These are phyloP conservation scores for Oryza punctata DNA, from an alignment of 176 grass and related monocot genomes.

Conservation along the genomic window DNA sequence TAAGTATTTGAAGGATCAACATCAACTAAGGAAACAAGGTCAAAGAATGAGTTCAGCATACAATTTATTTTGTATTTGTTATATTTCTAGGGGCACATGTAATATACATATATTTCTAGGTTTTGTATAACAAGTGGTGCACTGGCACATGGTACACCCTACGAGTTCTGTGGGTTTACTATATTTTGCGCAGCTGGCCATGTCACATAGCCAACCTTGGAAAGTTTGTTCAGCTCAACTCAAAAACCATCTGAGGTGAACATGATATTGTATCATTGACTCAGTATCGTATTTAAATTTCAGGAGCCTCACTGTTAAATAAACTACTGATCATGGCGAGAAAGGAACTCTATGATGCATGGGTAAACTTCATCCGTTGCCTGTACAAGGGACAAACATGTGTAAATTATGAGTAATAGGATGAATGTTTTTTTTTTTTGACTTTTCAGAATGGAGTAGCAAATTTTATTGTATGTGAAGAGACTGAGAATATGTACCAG, in stretches of 20 bases:
- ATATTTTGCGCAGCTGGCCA: background rate
- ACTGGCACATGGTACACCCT: background rate
- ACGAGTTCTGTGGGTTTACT: background rate
- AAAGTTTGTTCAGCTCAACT: slow-evolving; percentile 34
- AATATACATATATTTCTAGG: background rate
- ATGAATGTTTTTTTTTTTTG: no score
- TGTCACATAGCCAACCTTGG: background rate
- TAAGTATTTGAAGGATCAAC: background rate
- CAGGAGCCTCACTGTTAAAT: slow-evolving; percentile 7
- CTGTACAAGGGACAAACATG: slow-evolving; percentile 42
- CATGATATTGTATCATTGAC: background rate
- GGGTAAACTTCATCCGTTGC: slow-evolving; percentile 79
- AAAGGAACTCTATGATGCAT: slow-evolving; percentile 79
- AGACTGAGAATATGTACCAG: slow-evolving; percentile 43
- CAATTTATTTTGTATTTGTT: background rate
- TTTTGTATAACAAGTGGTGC: background rate
- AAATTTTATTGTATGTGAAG: slow-evolving; percentile 8
- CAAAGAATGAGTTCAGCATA: background rate
- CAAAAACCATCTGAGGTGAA: slow-evolving; percentile 49
- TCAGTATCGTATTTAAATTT: background rate
- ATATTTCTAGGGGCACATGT: background rate
- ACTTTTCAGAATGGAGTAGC: background rate
- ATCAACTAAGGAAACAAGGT: background rate
- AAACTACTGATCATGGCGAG: slow-evolving; percentile 50
- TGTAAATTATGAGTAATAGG: background rate